Conservation (phyloP, 108 stramenopile species). For the Cyclotella baltica region DNA sequence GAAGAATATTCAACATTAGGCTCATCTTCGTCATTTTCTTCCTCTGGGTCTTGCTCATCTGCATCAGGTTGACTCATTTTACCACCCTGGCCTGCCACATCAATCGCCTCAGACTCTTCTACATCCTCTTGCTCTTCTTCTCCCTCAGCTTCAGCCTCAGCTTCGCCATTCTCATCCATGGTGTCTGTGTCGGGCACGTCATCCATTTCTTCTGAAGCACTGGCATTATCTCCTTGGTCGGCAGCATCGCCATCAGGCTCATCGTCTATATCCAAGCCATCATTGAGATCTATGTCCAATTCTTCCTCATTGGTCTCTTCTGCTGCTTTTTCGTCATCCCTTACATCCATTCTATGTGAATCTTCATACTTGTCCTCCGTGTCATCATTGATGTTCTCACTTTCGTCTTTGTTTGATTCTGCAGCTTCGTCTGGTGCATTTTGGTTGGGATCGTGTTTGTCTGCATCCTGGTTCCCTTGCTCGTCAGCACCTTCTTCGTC, state of each 20-base stretch:
- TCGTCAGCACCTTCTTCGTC: constrained; percentile 68
- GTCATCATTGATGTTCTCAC: constrained; percentile 73
- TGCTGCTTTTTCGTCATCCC: constrained; percentile 56
- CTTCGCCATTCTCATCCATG: constrained; percentile 18
- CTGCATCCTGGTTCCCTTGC: constrained; percentile 46
- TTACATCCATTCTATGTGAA: constrained; percentile 72
- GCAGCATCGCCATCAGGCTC: constrained; percentile 51
- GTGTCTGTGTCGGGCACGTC: constrained; percentile 39
- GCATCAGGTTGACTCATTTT: constrained; percentile 19
- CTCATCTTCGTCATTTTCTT: constrained; percentile 55
- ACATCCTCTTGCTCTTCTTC: constrained; percentile 39
- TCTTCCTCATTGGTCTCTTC: constrained; percentile 59
- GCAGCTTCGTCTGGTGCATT: constrained; percentile 44
- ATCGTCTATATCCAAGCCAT: constrained; percentile 63
- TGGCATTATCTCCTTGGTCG: constrained; percentile 45
- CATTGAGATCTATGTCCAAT: constrained; percentile 58
- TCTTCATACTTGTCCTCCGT: constrained; percentile 85
- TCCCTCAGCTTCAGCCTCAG: constrained; percentile 24
- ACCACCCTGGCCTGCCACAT: constrained; percentile 20
- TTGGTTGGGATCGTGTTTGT: constrained; percentile 57
- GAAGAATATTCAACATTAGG: constrained; percentile 22
- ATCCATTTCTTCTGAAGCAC: constrained; percentile 43
- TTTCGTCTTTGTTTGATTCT: constrained; percentile 44
- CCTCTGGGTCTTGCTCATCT: constrained; percentile 19
- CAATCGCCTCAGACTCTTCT: constrained; percentile 16